phyloP scores from a whole-genome alignment of 257 asterid genomes.

The Solanum infundibuliforme region DNA sequence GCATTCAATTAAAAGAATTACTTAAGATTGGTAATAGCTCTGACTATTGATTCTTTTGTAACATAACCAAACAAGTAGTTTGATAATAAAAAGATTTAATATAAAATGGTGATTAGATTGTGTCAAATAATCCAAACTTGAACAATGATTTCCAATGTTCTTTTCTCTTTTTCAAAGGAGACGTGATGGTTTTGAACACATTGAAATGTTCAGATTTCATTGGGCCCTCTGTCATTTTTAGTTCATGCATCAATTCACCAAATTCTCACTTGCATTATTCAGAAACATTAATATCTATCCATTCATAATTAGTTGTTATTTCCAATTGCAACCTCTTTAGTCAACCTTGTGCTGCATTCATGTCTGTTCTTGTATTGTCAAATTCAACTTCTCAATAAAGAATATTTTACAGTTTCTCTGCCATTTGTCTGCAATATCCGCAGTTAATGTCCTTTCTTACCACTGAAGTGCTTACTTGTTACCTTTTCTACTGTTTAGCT shows the following conservation, averaged over 20 bases:
- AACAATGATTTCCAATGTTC: neutral
- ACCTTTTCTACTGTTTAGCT: neutral
- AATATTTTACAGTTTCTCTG: neutral
- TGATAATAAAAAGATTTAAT: neutral
- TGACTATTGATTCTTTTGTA: neutral
- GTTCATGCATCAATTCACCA: neutral
- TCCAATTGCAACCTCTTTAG: neutral
- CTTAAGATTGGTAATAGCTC: neutral
- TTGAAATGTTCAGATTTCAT: neutral
- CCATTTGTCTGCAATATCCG: neutral
- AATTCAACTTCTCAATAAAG: neutral
- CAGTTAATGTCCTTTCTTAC: neutral
- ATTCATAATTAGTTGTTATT: neutral
- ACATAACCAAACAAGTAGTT: neutral
- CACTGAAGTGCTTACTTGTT: neutral
- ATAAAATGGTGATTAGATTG: neutral
- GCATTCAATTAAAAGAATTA: neutral
- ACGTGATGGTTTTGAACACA: neutral
- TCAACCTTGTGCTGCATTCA: neutral
- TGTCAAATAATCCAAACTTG: neutral
- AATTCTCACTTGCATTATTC: neutral
- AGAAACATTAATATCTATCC: neutral
- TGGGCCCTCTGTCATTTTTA: neutral
- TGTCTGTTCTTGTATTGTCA: neutral
- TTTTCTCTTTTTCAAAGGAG: neutral